Base-by-base conservation (phyloP, 2,329 filamentous ascomycete genomes). In the Lachnellula arida region DNA sequence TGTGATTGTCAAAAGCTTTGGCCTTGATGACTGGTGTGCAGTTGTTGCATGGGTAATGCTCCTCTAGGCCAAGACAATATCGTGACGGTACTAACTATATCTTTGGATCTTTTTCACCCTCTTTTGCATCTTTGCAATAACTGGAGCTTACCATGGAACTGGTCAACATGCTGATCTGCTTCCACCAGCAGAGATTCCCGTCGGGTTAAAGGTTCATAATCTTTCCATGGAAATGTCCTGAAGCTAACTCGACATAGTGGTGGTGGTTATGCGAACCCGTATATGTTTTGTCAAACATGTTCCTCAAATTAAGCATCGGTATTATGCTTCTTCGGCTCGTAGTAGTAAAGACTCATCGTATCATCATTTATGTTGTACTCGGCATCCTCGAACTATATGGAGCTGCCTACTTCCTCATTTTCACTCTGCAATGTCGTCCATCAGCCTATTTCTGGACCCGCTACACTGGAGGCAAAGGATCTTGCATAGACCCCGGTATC, bases 241-340 rank as follows among this genome's bases (percentile, higher is more conserved):
- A 11, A 53, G 34, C 32, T 53, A 53, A 39, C 14, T 44, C 5
- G 25, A 25, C 4, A 25, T 44, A 67, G 60, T 68, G 64, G 63
- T 69, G 67, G 67, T 75, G 72, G 72, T 65, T 67, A 5, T 74
- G 70, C 17, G 73, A 75, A 51, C 59, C 71, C 7, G 62, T 66
- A 25, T 76, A 75, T 44, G 65, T 74, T n/a, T 51, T 72, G n/a
- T 70, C 72, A 5, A 73, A 71, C 34, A 69, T 73, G 43, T 60
- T 70, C 4, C 63, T 74, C 34, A 75, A 75, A 59, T 65, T 72
- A 49, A 72, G 71, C 49, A 70, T 75, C 25, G 70, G 70, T 42
- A 60, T 75, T 48, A 73, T 75, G 54, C 64, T 75, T 15, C 55
- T 74, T n/a, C 70, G 73, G 25, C 72, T 76, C 34, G 69, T 61